Conservation (phyloP, 129 eudicot genomes). For the Flaveria bidentis region DNA sequence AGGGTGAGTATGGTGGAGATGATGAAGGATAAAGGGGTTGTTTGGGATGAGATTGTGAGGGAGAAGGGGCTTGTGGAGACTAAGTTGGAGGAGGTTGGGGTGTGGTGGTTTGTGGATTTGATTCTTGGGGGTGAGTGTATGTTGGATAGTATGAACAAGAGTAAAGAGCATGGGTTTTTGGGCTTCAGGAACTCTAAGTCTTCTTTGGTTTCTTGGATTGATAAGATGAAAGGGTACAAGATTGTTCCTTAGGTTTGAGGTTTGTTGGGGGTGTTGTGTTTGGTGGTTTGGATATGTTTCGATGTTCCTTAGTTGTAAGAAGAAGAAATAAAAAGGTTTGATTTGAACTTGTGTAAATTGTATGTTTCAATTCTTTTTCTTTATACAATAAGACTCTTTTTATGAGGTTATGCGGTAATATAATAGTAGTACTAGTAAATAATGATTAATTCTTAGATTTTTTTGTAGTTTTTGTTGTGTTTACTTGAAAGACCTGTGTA, state of each 20-base stretch:
- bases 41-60: slow-evolving; percentile 83
- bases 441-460: too few relatives aligned
- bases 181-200: slow-evolving; percentile 72
- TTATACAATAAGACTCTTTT: background rate
- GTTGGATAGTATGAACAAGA: slow-evolving; percentile 78
- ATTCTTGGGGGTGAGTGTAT: slow-evolving; percentile 28
- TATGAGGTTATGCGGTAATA: background rate
- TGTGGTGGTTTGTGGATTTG: slow-evolving; percentile 74
- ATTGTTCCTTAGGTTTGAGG: slow-evolving; percentile 56
- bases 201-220: slow-evolving; percentile 67
- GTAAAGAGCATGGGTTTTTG: slow-evolving; percentile 83
- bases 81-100: slow-evolving; percentile 66
- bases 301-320: slow-evolving; percentile 22
- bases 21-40: slow-evolving; percentile 77
- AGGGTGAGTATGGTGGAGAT: slow-evolving; percentile 51
- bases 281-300: background rate
- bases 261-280: background rate
- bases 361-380: background rate
- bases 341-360: background rate
- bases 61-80: slow-evolving; percentile 51
- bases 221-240: slow-evolving; percentile 67
- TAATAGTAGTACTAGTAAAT: too few relatives aligned
- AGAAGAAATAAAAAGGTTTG: slow-evolving; percentile 27
- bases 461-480: too few relatives aligned
- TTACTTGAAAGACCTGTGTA: too few relatives aligned